A percentile compares a stretch with the other conserved stretches of the same genome.
Evolutionary conservation across 1,284 basidiomycete genomes (phyloP).

Genomic region (Volvariella volvacea): DNA sequence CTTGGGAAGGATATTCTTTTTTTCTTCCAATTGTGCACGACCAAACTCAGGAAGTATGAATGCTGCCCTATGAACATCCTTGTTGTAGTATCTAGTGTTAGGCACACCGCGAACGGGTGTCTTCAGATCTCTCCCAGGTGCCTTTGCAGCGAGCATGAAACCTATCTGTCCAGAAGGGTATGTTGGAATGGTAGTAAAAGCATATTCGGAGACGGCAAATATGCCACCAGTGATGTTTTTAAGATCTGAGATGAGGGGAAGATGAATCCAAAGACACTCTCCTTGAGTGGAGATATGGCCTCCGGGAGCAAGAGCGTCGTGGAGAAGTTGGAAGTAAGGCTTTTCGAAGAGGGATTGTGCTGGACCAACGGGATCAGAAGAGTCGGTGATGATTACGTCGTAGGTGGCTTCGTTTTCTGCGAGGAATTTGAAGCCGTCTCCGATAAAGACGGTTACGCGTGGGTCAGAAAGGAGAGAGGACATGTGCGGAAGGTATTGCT

Average conservation of each 20-base stretch:
- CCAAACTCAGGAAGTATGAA: conserved; percentile 94
- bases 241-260: conserved; percentile 82
- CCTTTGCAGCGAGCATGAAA: conserved; percentile 88
- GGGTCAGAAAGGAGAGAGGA: conserved; percentile 79
- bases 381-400: conserved; percentile 99
- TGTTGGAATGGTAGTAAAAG: conserved; percentile 95
- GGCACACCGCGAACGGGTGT: conserved; percentile 67
- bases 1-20: conserved; percentile 60
- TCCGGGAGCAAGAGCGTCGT: conserved; percentile 84
- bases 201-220: conserved; percentile 88
- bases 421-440: conserved; percentile 97
- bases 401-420: conserved; percentile 85
- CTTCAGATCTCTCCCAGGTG: conserved; percentile 60
- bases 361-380: conserved; percentile 96
- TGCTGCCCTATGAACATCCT: conserved; percentile 74
- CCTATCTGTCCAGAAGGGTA: conserved; percentile 98
- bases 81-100: conserved; percentile 84
- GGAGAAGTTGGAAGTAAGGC: conserved; percentile 94
- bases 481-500: conserved; percentile 93
- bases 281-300: conserved; percentile 96
- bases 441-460: conserved; percentile 85
- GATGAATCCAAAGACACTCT: conserved; percentile 95
- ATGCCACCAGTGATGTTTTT: conserved; percentile 68
- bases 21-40: conserved; percentile 67
- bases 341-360: conserved; percentile 94